phyloP scores from a whole-genome alignment of 2,329 filamentous ascomycete genomes.

The Hyphodiscus sp. region DNA sequence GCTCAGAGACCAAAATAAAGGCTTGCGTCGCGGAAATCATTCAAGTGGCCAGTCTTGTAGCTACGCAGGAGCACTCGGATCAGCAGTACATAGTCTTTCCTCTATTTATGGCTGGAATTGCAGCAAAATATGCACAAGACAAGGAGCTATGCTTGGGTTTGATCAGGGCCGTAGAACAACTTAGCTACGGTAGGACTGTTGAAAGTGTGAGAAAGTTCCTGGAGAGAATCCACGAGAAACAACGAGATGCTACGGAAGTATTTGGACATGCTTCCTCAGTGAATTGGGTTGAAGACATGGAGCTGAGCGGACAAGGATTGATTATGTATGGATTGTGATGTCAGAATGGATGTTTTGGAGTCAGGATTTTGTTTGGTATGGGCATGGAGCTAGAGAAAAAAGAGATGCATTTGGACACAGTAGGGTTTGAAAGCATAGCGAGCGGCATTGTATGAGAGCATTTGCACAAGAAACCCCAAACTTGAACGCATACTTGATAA shows the following conservation, averaged over 20 bases:
- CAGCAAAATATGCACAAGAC: constrained; percentile 33
- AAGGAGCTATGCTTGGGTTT: constrained; percentile 43
- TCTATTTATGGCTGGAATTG: constrained; percentile 46
- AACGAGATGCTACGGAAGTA: constrained; percentile 34
- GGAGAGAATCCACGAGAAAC: constrained; percentile 41
- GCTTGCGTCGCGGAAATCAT: constrained; percentile 40
- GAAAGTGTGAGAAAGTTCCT: constrained; percentile 39
- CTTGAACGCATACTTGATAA: no score
- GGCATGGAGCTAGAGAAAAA: background rate
- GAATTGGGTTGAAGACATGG: constrained; percentile 44
- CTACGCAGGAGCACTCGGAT: constrained; percentile 34
- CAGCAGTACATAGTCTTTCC: constrained; percentile 45
- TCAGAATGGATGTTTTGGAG: background rate
- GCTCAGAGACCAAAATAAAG: constrained; percentile 36
- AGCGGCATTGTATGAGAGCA: background rate
- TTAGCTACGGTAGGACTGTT: constrained; percentile 42
- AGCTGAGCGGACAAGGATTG: constrained; percentile 38
- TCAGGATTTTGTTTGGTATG: background rate
- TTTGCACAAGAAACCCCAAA: no score
- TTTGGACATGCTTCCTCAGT: constrained; percentile 37
- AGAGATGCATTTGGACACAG: background rate
- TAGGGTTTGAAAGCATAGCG: background rate
- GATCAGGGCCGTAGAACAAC: constrained; percentile 40
- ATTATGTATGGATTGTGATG: constrained; percentile 44
- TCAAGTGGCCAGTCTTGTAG: constrained; percentile 35